These are phyloP conservation scores for Botrytis pseudocinerea DNA, from an alignment of 2,329 filamentous ascomycete species.

Conservation along the genomic window DNA sequence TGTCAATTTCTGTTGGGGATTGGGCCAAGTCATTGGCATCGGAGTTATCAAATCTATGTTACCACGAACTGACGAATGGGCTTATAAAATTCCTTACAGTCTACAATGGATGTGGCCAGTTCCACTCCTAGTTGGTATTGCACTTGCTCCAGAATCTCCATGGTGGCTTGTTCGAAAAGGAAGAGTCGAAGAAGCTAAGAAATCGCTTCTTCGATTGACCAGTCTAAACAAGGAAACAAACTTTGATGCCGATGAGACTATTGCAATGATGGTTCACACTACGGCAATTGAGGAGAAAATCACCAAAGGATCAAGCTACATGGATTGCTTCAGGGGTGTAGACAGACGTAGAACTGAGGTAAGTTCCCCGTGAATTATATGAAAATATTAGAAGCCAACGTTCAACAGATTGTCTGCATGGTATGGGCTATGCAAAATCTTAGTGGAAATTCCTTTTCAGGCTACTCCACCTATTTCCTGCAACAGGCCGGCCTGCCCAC, in stretches of 20 bases:
- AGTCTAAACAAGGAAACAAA: conserved; percentile 44
- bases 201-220: conserved; percentile 40
- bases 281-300: conserved; percentile 56
- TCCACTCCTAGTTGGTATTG: conserved; percentile 50
- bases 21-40: conserved; percentile 53
- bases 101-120: conserved; percentile 46
- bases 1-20: conserved; percentile 57
- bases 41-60: conserved; percentile 53
- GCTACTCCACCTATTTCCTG: conserved; percentile 62
- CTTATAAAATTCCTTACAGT: conserved; percentile 53
- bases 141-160: conserved; percentile 50
- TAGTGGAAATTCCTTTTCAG: conserved; percentile 62
- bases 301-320: conserved; percentile 48
- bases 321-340: conserved; percentile 52
- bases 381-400: neutral
- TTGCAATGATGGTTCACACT: conserved; percentile 59
- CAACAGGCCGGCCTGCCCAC: conserved; percentile 55
- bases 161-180: conserved; percentile 52
- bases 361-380: neutral
- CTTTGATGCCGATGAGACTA: conserved; percentile 49
- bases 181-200: conserved; percentile 47
- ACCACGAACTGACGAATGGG: conserved; percentile 49
- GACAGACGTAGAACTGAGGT: conserved; percentile 54
- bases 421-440: conserved; percentile 67
- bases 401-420: conserved; percentile 50